Evolutionary conservation across 2,329 filamentous ascomycete species (phyloP), one percentile per base, ranked within the genome.

Genomic region (Shiraia sp.): DNA sequence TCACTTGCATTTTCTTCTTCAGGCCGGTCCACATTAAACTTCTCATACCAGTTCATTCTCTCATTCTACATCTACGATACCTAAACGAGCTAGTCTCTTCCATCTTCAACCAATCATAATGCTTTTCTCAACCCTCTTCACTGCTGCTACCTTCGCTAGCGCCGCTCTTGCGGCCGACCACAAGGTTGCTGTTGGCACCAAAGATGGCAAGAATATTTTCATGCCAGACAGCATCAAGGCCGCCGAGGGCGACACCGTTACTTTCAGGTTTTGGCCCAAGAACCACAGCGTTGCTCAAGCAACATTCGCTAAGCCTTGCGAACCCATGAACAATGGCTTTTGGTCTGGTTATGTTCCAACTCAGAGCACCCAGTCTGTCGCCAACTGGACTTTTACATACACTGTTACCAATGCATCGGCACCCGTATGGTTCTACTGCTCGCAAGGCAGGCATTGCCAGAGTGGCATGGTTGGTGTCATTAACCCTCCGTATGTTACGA

Each of bases 361-460:
- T 19, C 50, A 47, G 29, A 47, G 51, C 24, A 54, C 50, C n/a
- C 42, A 50, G 9, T 53, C 46, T 10, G 61, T 55, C 9, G 53
- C 64, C 10, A 43, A 51, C 29, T 53, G 40, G 32, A 61, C 59
- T 6, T 72, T 66, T 54, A 59, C 53, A 32, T 57, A 64, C 45
- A 56, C 55, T 10, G 64, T 72, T 42, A 65, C 36, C 10, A 67
- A 70, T 32, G 63, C 59, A 27, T 66, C 65, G 10, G 47, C 56
- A 10, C 69, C 69, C n/a, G 53, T 70, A 45, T 70, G 66, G 63
- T 68, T 67, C 57, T 72, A 72, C 60, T 72, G 69, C 59, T 59
- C 63, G n/a, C 66, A 68, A 39, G 65, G 51, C 35, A 40, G 50
- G 51, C 69, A 72, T 45, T 72, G 69, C 57, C 63, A 69, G 44